phyloP scores from a whole-genome alignment of 805 yeast genomes.

The Sugiyamaella valdiviana region DNA sequence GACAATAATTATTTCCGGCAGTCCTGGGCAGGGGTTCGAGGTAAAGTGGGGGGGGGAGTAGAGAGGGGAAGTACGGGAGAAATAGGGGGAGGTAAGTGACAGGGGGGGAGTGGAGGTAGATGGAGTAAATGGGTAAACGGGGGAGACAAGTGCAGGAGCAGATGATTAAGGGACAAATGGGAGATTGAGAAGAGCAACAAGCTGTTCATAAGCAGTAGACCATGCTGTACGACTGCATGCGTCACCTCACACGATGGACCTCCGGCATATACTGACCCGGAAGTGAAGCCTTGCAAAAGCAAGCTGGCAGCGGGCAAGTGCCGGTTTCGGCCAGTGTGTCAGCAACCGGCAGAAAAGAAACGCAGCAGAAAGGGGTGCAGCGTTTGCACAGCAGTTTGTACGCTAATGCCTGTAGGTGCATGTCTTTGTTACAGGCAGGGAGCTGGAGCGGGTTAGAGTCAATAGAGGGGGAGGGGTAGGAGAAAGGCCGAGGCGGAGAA shows the following conservation, averaged over 20 bases:
- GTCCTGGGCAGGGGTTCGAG: neutral
- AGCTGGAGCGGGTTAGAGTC: no score
- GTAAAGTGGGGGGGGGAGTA: neutral
- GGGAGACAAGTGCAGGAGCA: no score
- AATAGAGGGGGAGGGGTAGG: no score
- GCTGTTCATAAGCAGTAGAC: no score
- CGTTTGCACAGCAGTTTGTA: neutral
- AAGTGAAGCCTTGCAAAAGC: neutral
- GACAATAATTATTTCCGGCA: neutral
- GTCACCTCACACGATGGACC: no score
- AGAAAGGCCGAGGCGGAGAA: no score
- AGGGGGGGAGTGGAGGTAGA: neutral
- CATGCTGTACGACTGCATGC: no score
- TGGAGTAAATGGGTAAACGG: no score
- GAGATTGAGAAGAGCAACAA: no score
- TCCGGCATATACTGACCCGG: no score
- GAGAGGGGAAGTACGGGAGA: neutral
- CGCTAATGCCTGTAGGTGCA: neutral
- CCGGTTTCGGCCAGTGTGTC: neutral
- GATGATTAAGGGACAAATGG: no score
- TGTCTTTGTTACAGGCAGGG: no score
- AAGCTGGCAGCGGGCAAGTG: neutral
- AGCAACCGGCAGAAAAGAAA: neutral
- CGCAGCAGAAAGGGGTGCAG: neutral
- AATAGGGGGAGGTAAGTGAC: neutral